Evolutionary conservation across 306 rosid genomes (phyloP).

Genomic region (Cicer bijugum): DNA sequence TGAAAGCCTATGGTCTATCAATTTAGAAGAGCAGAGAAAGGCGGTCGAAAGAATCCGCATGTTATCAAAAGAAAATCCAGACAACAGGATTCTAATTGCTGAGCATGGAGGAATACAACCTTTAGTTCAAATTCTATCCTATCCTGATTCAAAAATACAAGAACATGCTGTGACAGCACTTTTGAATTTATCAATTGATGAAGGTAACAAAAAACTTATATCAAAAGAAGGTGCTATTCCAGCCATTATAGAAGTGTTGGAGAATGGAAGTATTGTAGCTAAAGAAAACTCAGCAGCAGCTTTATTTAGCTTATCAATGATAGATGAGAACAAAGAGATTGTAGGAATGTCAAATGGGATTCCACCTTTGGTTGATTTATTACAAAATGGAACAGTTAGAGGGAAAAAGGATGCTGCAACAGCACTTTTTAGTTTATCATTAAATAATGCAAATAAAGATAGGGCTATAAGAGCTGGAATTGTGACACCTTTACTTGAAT

Average conservation of each 20-base stretch:
- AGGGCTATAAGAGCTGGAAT: constrained; percentile 75
- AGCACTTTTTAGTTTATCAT: constrained; percentile 76
- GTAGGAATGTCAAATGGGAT: constrained; percentile 68
- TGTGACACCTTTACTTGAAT: constrained; percentile 58
- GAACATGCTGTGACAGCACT: constrained; percentile 87
- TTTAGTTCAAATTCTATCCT: constrained; percentile 67
- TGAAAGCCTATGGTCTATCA: constrained; percentile 53
- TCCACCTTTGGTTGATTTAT: constrained; percentile 67
- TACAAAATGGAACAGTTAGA: constrained; percentile 64
- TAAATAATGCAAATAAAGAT: constrained; percentile 66
- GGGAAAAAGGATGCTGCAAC: constrained; percentile 89
- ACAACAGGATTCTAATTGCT: constrained; percentile 71
- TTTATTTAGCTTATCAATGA: constrained; percentile 89
- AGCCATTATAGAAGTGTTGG: constrained; percentile 73
- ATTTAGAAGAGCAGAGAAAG: constrained; percentile 63
- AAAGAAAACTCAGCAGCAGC: constrained; percentile 88
- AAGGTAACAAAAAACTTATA: constrained; percentile 70
- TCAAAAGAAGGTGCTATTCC: constrained; percentile 79
- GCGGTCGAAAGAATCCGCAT: constrained; percentile 75
- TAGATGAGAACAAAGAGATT: constrained; percentile 68
- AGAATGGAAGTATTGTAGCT: constrained; percentile 67
- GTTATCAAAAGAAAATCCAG: constrained; percentile 81
- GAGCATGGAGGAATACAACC: constrained; percentile 74
- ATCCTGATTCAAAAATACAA: constrained; percentile 73
- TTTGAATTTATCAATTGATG: constrained; percentile 77